Evolutionary conservation across 306 rosid species (phyloP), one percentile per base, ranked within the genome.

Genomic region (Myrica gale): DNA sequence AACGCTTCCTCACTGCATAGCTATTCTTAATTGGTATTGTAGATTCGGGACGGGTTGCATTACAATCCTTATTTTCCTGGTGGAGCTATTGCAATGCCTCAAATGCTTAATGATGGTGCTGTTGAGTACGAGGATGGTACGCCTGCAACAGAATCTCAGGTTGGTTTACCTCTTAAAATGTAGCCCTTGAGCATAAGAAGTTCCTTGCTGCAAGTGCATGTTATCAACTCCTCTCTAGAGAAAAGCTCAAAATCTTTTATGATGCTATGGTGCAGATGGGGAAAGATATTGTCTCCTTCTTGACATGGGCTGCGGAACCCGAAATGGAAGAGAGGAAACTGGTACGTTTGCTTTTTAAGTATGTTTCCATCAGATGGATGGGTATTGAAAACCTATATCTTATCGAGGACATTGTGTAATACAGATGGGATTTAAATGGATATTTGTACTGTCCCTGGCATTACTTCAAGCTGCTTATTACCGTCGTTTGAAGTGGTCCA

Each of bases 351-450:
- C 85, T 71, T 71, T 19, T 9, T 4, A 61, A 55, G 63, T 42
- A 51, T 47, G 32, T 75, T 76, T 68, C 19, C 48, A 19, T 15
- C 37, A 5, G 1, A 67, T 21, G 43, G 58, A 48, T 32, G 48
- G 69, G 23, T 39, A 20, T 74, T 65, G 70, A 41, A 65, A 65
- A 9, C 1, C 70, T 9, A n/a, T 8, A 16, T 41, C 42, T 65
- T 42, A 19, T 51, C 9, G 58, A 26, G 41, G 47, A 5, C 39
- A 4, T 70, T 51, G 69, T 65, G 66, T 81, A 75, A 65, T 81
- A 79, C 96, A 96, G 99, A 96, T 96, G 99, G 99, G 99, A 74
- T 96, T 96, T 80, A 96, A 96, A 68, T 96, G 98, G 99, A 96
- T 96, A 75, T 96, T 96, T 62, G 96, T 96, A 58, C 89, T 96